A percentile compares a stretch with the other conserved stretches of the same genome.
Conservation (phyloP, 257 asterid genomes). For the Capsicum chinense region DNA sequence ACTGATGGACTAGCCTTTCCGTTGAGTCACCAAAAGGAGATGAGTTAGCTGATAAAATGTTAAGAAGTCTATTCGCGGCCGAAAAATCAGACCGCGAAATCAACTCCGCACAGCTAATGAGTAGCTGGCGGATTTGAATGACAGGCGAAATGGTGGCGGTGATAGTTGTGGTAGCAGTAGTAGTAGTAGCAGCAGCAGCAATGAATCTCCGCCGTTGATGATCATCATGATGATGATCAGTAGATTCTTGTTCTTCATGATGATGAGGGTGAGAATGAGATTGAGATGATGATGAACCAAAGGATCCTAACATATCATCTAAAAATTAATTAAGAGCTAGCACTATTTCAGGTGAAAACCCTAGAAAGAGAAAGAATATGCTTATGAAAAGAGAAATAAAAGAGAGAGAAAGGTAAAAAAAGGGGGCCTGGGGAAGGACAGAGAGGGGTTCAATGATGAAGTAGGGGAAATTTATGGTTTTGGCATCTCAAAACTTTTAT, state of each 20-base stretch:
- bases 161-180: neutral
- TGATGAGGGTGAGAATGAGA: conserved; percentile 32
- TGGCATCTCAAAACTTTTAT: neutral
- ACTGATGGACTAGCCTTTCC: conserved; percentile 82
- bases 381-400: neutral
- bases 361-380: conserved; percentile 51
- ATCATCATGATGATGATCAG: neutral
- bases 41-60: conserved; percentile 59
- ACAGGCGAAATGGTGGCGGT: conserved; percentile 47
- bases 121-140: conserved; percentile 78
- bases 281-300: conserved; percentile 64
- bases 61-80: conserved; percentile 74
- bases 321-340: neutral
- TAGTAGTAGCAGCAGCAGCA: neutral
- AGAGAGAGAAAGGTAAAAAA: neutral
- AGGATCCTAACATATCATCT: conserved; percentile 78
- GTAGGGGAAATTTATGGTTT: conserved; percentile 25
- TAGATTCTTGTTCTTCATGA: conserved; percentile 29
- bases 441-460: conserved; percentile 17
- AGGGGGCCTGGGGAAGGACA: neutral
- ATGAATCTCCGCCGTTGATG: conserved; percentile 31
- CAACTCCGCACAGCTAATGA: conserved; percentile 80
- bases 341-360: conserved; percentile 51
- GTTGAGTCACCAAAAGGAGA: conserved; percentile 89
- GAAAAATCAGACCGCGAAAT: conserved; percentile 71